A percentile compares a stretch with the other conserved stretches of the same genome.
Evolutionary conservation across 1,139 yeast genomes (phyloP).

Genomic region (Saccharomyces hybrid): DNA sequence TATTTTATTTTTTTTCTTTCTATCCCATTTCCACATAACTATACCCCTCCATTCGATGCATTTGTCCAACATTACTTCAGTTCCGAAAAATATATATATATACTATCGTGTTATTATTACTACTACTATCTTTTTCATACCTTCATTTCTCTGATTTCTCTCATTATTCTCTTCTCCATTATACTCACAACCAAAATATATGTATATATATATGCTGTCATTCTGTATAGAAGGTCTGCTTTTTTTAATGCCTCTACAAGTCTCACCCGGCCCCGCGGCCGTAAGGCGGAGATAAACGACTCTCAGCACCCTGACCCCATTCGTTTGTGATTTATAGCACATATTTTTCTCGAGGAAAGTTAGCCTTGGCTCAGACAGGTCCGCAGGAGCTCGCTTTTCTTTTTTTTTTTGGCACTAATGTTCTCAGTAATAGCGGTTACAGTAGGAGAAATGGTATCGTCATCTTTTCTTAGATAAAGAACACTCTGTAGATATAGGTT

Average conservation of each 20-base stretch:
- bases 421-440: background rate
- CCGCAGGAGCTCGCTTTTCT: background rate
- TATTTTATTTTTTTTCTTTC: background rate
- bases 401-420: background rate
- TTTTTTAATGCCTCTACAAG: too few relatives aligned
- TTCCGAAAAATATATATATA: background rate
- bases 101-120: background rate
- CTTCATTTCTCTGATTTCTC: background rate
- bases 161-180: background rate
- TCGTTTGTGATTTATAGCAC: background rate
- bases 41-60: background rate
- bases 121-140: background rate
- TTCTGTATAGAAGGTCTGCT: too few relatives aligned
- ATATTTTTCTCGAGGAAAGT: background rate
- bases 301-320: background rate
- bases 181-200: background rate
- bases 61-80: background rate
- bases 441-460: background rate
- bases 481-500: background rate
- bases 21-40: background rate
- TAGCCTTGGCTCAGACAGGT: background rate
- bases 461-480: background rate
- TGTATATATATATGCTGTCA: background rate
- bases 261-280: background rate
- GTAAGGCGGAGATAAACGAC: background rate